Evolutionary conservation across 1,139 yeast genomes (phyloP), one percentile per base, ranked within the genome.

Genomic region (Pneumocystis jirovecii): DNA sequence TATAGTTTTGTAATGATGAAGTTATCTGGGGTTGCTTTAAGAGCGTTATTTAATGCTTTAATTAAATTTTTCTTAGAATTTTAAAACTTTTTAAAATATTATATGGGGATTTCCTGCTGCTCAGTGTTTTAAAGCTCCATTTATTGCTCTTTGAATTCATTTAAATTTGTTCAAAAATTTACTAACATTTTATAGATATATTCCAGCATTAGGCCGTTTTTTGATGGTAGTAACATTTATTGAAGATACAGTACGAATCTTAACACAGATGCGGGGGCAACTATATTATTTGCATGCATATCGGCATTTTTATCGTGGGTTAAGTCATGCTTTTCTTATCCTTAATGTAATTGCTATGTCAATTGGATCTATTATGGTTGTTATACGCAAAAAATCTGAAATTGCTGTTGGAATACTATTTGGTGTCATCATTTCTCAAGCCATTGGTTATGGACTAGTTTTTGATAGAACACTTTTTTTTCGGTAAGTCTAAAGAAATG

Each of bases 201-300:
- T 78, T 66, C 97, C 97, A 17, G 85, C 86, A 34, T 82, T 93
- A 70, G 97, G 97, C 39, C 82, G 98, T 67, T 85, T 89, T 68
- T 83, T 91, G 71, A 90, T 93, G 70, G 96, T 93, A 68, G 96
- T 96, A 64, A 93, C 98, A 0, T 93, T 91, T 74, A 83, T 85
- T 71, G 98, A 93, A 76, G 98, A 93, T 74, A 84, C 96, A 1
- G 75, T 87, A 67, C 82, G 98, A 75, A 89, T 93, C 72, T 73
- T 85, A 67, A 80, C 90, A 19, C 97, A 91, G 76, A 93, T 97
- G 97, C 76, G 81, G 44, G 96, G 90, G 73, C 98, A 93, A 76
- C 89, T 89, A 40, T 86, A 84, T 74, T 93, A 88, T 75, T 80
- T 93, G 71, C 83, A 89, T 79, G 83, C 83, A 71, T 87, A 85